A percentile compares a stretch with the other conserved stretches of the same genome.
Evolutionary conservation across 805 yeast genomes (phyloP).

Genomic region (Saturnispora saitoi): DNA sequence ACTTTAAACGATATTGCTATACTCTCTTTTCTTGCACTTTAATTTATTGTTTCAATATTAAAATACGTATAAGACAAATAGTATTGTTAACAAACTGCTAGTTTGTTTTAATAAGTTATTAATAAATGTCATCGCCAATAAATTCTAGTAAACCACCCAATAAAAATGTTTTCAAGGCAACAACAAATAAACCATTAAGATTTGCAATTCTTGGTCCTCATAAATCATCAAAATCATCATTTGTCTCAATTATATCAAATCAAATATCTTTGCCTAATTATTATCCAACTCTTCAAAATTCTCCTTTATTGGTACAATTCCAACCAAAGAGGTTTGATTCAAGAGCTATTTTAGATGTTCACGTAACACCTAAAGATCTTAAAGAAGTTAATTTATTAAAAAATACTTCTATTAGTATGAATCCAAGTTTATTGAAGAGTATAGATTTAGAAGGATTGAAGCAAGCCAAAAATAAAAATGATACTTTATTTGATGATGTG

Average conservation of each 20-base stretch:
- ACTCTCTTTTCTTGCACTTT: too few species aligned
- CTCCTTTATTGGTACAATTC: conserved; percentile 50
- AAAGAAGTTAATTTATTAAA: conserved; percentile 21
- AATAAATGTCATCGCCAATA: neutral
- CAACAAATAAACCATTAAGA: conserved; percentile 25
- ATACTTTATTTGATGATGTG: conserved; percentile 4
- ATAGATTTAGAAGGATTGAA: conserved; percentile 5
- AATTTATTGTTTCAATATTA: too few species aligned
- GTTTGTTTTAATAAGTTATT: neutral
- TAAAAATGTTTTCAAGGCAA: conserved; percentile 22
- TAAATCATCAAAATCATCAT: conserved; percentile 26
- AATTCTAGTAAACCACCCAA: conserved; percentile 3
- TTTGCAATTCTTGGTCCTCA: conserved; percentile 28
- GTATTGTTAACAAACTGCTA: too few species aligned
- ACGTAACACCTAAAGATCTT: conserved; percentile 34
- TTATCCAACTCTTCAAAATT: conserved; percentile 62
- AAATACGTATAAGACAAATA: too few species aligned
- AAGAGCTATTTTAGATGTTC: conserved; percentile 39
- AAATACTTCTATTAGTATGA: conserved; percentile 1
- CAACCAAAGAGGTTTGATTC: conserved; percentile 34
- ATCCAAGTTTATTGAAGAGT: conserved; percentile 4
- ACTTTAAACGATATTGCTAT: too few species aligned
- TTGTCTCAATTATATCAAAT: conserved; percentile 25
- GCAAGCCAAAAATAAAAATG: conserved; percentile 1
- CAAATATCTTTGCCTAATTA: conserved; percentile 46